Conservation (phyloP, 192 early-diverging fungal genomes). For the Allomyces macrogynus region DNA sequence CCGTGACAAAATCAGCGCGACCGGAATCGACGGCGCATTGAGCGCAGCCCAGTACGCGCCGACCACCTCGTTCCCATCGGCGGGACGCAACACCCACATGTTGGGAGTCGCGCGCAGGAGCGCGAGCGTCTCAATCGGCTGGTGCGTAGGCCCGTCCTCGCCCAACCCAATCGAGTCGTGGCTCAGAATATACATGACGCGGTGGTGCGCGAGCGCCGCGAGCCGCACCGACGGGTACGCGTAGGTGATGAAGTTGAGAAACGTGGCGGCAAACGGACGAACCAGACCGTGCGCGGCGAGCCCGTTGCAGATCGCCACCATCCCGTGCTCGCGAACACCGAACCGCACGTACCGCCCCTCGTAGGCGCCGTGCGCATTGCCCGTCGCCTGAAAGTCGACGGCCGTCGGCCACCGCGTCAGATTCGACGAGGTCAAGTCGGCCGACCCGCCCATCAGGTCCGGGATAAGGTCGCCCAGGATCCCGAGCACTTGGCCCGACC, state of each 20-base stretch:
- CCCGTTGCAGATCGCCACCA: slow-evolving; percentile 86
- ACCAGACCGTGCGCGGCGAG: slow-evolving; percentile 61
- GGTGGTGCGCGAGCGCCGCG: slow-evolving; percentile 66
- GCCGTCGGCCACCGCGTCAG: slow-evolving; percentile 89
- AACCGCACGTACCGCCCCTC: slow-evolving; percentile 81
- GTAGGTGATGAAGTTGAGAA: slow-evolving; percentile 83
- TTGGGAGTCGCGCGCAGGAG: slow-evolving; percentile 77
- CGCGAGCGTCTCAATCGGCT: slow-evolving; percentile 88
- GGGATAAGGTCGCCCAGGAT: slow-evolving; percentile 60
- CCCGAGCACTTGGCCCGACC: slow-evolving; percentile 65
- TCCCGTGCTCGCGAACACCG: slow-evolving; percentile 95
- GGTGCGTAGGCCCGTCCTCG: slow-evolving; percentile 98
- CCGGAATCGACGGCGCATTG: slow-evolving; percentile 40
- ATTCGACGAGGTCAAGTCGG: slow-evolving; percentile 94
- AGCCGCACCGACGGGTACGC: slow-evolving; percentile 72
- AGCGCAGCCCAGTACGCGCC: slow-evolving; percentile 74
- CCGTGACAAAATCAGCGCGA: slow-evolving; percentile 69
- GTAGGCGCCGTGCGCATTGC: slow-evolving; percentile 57
- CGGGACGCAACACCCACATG: slow-evolving; percentile 66
- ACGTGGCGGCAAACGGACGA: slow-evolving; percentile 71
- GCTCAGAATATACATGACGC: slow-evolving; percentile 91
- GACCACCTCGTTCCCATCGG: slow-evolving; percentile 84
- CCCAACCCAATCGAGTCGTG: slow-evolving; percentile 98
- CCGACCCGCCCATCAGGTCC: slow-evolving; percentile 83
- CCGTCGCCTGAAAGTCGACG: slow-evolving; percentile 69